Conservation (phyloP, 1,284 basidiomycete genomes). For the Malassezia brasiliensis region DNA sequence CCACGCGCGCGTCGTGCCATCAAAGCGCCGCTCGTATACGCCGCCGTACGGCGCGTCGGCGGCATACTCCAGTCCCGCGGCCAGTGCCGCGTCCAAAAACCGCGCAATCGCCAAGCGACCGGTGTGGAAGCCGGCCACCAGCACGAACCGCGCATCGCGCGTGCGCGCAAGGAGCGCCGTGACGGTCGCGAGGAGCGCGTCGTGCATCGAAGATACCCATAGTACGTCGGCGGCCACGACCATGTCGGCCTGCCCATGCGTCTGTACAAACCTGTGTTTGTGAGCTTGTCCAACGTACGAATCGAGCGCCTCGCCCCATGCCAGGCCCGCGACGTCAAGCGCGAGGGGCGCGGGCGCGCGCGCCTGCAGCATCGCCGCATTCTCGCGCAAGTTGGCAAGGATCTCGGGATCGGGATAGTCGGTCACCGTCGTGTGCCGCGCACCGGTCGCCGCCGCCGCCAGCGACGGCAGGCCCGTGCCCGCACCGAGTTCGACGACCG, state of each 20-base stretch:
- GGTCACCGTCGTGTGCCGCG: constrained; percentile 15
- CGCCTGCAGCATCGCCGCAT: background rate
- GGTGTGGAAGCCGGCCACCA: constrained; percentile 41
- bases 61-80: constrained; percentile 15
- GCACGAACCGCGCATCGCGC: constrained; percentile 20
- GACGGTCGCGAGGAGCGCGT: constrained; percentile 29
- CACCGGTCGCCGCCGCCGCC: constrained; percentile 25
- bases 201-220: constrained; percentile 43
- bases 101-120: constrained; percentile 34
- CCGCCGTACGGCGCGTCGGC: constrained; percentile 24
- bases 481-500: constrained; percentile 34
- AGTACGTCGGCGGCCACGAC: constrained; percentile 38
- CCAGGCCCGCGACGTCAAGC: constrained; percentile 5
- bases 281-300: background rate
- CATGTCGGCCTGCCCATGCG: constrained; percentile 21
- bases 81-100: constrained; percentile 20
- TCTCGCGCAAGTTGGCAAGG: constrained; percentile 1
- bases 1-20: constrained; percentile 21
- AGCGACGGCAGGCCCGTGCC: constrained; percentile 36
- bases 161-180: constrained; percentile 22
- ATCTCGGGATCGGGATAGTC: constrained; percentile 21
- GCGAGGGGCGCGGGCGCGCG: background rate
- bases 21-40: constrained; percentile 27
- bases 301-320: constrained; percentile 15
- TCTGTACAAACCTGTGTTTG: background rate